A percentile compares a stretch with the other conserved stretches of the same genome.
Conservation (phyloP, 345 rosid genomes). For the Tarenaya hassleriana region DNA sequence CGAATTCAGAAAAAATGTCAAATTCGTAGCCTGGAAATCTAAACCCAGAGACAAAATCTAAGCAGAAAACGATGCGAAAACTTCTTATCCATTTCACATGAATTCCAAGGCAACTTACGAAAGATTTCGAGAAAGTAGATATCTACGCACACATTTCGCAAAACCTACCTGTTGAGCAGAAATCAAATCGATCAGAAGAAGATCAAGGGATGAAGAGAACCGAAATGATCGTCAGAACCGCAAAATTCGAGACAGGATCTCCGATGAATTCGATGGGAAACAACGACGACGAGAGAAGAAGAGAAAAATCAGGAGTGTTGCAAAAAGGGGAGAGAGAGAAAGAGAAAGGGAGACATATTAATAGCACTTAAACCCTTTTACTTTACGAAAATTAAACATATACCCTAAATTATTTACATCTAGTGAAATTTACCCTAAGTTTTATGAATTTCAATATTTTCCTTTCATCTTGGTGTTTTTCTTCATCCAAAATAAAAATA, state of each 20-base stretch:
- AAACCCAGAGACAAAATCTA: background rate
- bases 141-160: slow-evolving; percentile 16
- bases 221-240: slow-evolving; percentile 11
- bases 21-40: background rate
- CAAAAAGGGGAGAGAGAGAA: background rate
- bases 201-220: background rate
- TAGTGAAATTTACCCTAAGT: too few species aligned
- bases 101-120: background rate
- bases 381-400: too few species aligned
- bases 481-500: too few species aligned
- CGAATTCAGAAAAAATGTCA: background rate
- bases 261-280: slow-evolving; percentile 26
- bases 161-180: background rate
- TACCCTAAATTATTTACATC: too few species aligned
- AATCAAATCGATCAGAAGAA: slow-evolving; percentile 7
- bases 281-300: slow-evolving; percentile 25
- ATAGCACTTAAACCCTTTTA: slow-evolving; percentile 18
- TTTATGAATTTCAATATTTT: too few species aligned
- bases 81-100: background rate
- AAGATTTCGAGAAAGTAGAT: slow-evolving; percentile 10
- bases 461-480: too few species aligned
- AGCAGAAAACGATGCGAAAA: background rate
- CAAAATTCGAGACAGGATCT: slow-evolving; percentile 13
- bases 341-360: background rate
- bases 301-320: background rate